Evolutionary conservation across 2,329 filamentous ascomycete genomes (phyloP).

Genomic region (Clarireedia monteithiana): DNA sequence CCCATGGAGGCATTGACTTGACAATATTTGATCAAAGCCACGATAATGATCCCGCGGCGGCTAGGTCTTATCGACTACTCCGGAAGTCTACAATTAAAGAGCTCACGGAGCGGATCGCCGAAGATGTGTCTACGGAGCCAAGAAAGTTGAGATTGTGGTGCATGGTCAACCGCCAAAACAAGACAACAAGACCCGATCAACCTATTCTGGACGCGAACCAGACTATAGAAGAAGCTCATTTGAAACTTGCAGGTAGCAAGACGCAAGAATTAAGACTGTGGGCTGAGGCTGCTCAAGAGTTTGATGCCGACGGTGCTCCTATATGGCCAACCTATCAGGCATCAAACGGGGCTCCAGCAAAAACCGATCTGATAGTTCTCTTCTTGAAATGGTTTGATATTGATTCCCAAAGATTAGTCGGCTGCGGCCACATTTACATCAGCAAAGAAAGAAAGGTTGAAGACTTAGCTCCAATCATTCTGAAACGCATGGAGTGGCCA

Average conservation of each 20-base stretch:
- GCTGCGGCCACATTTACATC: conserved; percentile 80
- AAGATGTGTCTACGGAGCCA: conserved; percentile 60
- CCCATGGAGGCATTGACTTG: conserved; percentile 79
- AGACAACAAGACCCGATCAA: conserved; percentile 85
- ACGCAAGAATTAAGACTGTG: conserved; percentile 68
- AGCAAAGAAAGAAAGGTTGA: conserved; percentile 80
- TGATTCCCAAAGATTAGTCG: conserved; percentile 64
- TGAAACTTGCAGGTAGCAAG: conserved; percentile 59
- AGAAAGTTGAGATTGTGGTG: conserved; percentile 78
- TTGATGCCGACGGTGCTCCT: conserved; percentile 58
- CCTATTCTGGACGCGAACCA: conserved; percentile 71
- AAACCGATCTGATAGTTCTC: conserved; percentile 64
- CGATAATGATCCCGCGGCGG: conserved; percentile 54
- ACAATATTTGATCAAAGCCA: conserved; percentile 56
- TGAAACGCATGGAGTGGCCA: conserved; percentile 80
- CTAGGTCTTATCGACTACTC: conserved; percentile 65
- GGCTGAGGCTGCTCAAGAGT: conserved; percentile 69
- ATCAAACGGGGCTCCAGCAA: conserved; percentile 45
- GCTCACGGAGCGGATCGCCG: conserved; percentile 62
- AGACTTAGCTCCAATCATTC: conserved; percentile 71
- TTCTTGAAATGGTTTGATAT: conserved; percentile 91
- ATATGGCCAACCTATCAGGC: conserved; percentile 61
- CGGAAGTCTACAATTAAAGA: conserved; percentile 70
- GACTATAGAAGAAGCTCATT: conserved; percentile 67
- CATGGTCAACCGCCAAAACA: conserved; percentile 98